Conservation (phyloP, 2,329 filamentous ascomycete species). For the Penicillium oxalicum region DNA sequence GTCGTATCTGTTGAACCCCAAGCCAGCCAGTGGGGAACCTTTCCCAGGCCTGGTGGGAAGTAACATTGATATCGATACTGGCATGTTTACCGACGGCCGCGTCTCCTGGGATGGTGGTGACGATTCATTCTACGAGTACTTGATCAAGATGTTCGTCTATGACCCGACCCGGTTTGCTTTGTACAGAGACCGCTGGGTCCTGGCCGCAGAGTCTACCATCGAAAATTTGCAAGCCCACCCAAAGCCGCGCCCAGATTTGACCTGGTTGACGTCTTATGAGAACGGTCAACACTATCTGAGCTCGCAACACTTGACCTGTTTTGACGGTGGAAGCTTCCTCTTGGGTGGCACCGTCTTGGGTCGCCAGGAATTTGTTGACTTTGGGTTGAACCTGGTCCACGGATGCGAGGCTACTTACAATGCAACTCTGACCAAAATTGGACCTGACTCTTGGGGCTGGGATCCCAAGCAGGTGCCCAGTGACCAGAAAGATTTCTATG, state of each 20-base stretch:
- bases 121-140: slow-evolving; percentile 83
- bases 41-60: slow-evolving; percentile 72
- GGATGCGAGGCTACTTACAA: slow-evolving; percentile 70
- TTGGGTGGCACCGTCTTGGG: slow-evolving; percentile 68
- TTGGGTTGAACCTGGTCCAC: slow-evolving; percentile 65
- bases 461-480: slow-evolving; percentile 45
- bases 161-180: slow-evolving; percentile 56
- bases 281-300: slow-evolving; percentile 31
- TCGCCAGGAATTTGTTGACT: slow-evolving; percentile 61
- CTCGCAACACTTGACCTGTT: slow-evolving; percentile 62
- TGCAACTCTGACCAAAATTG: slow-evolving; percentile 64
- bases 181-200: slow-evolving; percentile 70
- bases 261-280: slow-evolving; percentile 49
- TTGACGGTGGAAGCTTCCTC: slow-evolving; percentile 79
- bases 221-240: slow-evolving; percentile 65
- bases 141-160: slow-evolving; percentile 88
- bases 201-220: slow-evolving; percentile 70
- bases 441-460: slow-evolving; percentile 68
- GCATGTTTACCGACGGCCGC: slow-evolving; percentile 58
- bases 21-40: slow-evolving; percentile 59
- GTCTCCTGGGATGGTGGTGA: slow-evolving; percentile 74
- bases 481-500: slow-evolving; percentile 55
- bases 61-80: slow-evolving; percentile 58
- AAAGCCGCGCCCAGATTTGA: slow-evolving; percentile 59
- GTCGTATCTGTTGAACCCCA: slow-evolving; percentile 61